Base-by-base conservation (phyloP, 2,329 filamentous ascomycete species). In the Teratosphaeria viscida region DNA sequence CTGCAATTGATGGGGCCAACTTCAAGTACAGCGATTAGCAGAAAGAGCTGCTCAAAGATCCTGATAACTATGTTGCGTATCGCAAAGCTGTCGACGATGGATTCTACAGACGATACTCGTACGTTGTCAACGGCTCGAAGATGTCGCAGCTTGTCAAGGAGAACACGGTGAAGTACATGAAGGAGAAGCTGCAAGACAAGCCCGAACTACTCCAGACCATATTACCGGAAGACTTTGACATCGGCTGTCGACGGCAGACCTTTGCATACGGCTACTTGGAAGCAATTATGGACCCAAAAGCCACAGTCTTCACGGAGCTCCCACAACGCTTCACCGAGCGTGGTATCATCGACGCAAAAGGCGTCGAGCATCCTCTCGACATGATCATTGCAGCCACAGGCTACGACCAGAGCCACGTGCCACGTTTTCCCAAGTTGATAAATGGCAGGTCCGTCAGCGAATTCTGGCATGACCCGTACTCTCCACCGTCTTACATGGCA, bases 221-320 rank as follows among this genome's bases (percentile, higher is more conserved):
- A n/a, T 54, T 65, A 8, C 63, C 64, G 1, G 43, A 62, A 37
- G 64, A 65, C 54, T 66, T 66, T 43, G 61, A 60, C 34, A 60
- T 64, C n/a, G 59, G 61, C 5, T 66, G 64, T 54, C 54, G 64
- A 54, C 54, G 64, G 27, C 63, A 62, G 37, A 65, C 64, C 2
- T 63, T 64, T 34, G 62, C 60, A 10, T 64, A 66, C 35, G 63
- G 64, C 14, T 66, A 66, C 26, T 57, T 66, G 10, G 64, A 66
- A 27, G 62, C 64, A 3, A 58, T 66, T 34, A 59, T 52, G 12
- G 55, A 63, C 56, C 61, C 64, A 5, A 65, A 65, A 35, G 61
- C 63, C 1, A 62, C 59, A 5, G 61, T 66, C 35, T 60, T 65
- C 52, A 49, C 57, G 1, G 37, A 52, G 23, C 47, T 59, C 19